These are phyloP conservation scores for Chlamydomonas asymmetrica DNA, from an alignment of 139 green algal genomes.

Conservation along the genomic window DNA sequence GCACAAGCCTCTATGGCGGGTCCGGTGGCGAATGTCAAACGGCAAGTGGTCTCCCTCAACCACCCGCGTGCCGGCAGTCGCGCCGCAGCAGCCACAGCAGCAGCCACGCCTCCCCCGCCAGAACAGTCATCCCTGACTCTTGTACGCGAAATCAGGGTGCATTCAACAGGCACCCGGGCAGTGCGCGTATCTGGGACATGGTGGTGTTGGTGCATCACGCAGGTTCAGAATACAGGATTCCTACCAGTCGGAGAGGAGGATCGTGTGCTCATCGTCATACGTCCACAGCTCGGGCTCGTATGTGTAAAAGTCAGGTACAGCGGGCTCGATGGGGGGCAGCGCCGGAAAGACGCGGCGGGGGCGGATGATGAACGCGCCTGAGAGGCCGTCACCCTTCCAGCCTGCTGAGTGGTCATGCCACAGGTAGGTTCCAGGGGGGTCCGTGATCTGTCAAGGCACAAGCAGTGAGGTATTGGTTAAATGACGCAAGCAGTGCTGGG, in stretches of 20 bases:
- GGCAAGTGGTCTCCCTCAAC: too few relatives aligned
- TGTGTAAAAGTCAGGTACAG: not conserved
- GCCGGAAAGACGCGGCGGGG: not conserved
- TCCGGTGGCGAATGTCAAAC: too few relatives aligned
- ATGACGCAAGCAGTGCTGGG: too few relatives aligned
- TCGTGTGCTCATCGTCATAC: constrained; percentile 42
- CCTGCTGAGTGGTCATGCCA: constrained; percentile 60
- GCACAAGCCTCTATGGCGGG: too few relatives aligned
- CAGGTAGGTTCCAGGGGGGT: constrained; percentile 57
- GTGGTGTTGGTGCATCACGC: too few relatives aligned
- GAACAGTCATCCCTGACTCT: not conserved
- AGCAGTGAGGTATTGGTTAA: too few relatives aligned
- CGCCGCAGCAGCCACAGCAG: not conserved
- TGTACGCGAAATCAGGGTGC: not conserved
- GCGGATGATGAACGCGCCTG: constrained; percentile 58
- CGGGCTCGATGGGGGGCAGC: not conserved
- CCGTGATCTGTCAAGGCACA: constrained; percentile 3
- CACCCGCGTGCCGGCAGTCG: too few relatives aligned
- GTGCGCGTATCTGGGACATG: too few relatives aligned
- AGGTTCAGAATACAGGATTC: too few relatives aligned
- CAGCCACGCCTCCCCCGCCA: not conserved
- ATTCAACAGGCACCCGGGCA: too few relatives aligned
- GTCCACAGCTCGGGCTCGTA: constrained; percentile 6
- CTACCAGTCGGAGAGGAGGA: constrained; percentile 57
- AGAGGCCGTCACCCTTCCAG: constrained; percentile 57